Evolutionary conservation across 73 alveolate genomes (phyloP).

Genomic region (Durusdinium trenchii): DNA sequence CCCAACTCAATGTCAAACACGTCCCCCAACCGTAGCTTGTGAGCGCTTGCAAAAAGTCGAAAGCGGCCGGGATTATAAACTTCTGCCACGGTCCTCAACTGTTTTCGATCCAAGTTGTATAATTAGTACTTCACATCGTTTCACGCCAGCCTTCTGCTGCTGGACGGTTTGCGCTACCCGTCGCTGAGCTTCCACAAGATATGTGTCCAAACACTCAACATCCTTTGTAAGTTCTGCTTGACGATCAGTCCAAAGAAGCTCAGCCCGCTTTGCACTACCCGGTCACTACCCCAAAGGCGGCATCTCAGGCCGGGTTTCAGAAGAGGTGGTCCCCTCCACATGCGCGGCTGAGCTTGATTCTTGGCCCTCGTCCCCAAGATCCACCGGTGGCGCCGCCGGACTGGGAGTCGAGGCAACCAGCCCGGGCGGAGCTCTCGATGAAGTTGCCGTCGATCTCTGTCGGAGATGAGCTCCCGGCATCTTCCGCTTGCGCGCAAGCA

Average conservation of each 20-base stretch:
- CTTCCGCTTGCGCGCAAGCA: too few relatives aligned
- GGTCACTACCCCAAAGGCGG: background rate
- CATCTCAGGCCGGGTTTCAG: background rate
- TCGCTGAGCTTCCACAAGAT: background rate
- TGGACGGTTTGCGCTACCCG: background rate
- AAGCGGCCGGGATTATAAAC: constrained; percentile 30
- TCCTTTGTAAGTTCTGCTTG: background rate
- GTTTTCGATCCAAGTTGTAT: background rate
- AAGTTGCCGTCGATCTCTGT: too few relatives aligned
- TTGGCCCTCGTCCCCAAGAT: too few relatives aligned
- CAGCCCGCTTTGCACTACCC: background rate
- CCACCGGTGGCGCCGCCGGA: too few relatives aligned
- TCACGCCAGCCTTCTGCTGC: background rate
- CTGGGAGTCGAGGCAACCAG: too few relatives aligned
- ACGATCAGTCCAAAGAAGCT: background rate
- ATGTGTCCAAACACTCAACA: background rate
- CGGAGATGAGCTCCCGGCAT: too few relatives aligned
- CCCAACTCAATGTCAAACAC: constrained; percentile 11
- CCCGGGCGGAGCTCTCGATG: too few relatives aligned
- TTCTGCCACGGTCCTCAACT: background rate
- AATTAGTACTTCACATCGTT: background rate
- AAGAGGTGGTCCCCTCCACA: too few relatives aligned
- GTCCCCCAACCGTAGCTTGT: background rate
- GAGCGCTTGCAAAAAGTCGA: background rate
- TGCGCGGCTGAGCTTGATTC: too few relatives aligned